Evolutionary conservation across 129 eudicot genomes (phyloP), one percentile per base, ranked within the genome.

Genomic region (Escallonia rubra): DNA sequence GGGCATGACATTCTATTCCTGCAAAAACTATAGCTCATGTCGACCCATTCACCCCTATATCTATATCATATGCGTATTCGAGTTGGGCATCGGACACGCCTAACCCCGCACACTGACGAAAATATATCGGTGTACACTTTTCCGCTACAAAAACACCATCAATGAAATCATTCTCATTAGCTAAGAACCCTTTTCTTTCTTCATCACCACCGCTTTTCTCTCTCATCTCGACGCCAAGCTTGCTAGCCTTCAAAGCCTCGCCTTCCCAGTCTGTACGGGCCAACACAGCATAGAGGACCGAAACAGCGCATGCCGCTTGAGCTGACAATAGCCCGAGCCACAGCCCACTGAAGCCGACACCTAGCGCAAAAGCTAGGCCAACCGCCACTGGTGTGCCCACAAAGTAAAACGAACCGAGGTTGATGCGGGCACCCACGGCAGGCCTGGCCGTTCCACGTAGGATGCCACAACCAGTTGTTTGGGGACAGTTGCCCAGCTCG

Each of bases 401-500:
- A 70, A 89, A 84, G 89, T 93, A 93, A 70, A 93, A 93, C 3
- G 98, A 82, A 6, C 87, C 91, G 4, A 93, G 96, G 86, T 93
- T 93, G 73, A 93, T 86, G 0, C 87, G 83, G 16, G 96, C 98
- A 13, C 95, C 98, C 8, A 89, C 90, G 3, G 80, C 95, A 1
- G 98, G 98, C 76, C 98, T 75, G 40, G 98, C 98, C 0, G 95
- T 82, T 70, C 95, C 98, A 56, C 98, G 94, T 34, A 93, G 78
- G 72, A 93, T 86, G 57, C 98, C 98, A 51, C 98, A 93, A 8
- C 98, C 96, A 0, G 95, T 89, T 6, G 98, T 93, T 66, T 93
- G 98, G 10, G 98, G 98, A 53, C 95, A 93, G 86, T 93, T 93
- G 4, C 98, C 98, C 0, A 93, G 91, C 95, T 93, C 98, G 65